phyloP scores from a whole-genome alignment of 1,284 basidiomycete species.

The Rhodotorula sp. region DNA sequence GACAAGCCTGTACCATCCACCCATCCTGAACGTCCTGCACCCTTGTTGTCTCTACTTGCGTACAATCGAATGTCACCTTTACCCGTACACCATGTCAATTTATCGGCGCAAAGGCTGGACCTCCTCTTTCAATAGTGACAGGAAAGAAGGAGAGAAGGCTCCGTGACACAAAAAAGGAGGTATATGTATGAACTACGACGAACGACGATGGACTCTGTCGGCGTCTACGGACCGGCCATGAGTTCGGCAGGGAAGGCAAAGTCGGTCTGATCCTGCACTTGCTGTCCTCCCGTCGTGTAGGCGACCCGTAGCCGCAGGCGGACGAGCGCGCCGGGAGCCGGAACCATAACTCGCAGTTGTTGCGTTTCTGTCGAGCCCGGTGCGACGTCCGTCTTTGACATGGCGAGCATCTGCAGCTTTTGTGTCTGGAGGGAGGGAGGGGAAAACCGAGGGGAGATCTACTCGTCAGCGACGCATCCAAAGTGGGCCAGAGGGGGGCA shows the following conservation, averaged over 20 bases:
- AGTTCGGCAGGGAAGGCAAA: conserved; percentile 78
- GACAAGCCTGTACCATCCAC: not conserved
- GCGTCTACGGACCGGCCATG: conserved; percentile 22
- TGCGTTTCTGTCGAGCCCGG: conserved; percentile 86
- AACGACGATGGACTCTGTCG: not conserved
- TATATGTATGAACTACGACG: no score
- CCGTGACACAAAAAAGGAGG: no score
- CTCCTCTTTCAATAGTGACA: not conserved
- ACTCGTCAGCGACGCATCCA: not conserved
- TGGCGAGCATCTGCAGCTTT: conserved; percentile 96
- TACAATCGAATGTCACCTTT: not conserved
- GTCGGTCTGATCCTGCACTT: conserved; percentile 88
- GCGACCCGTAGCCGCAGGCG: conserved; percentile 82
- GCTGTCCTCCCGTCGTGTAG: conserved; percentile 66
- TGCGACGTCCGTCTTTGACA: conserved; percentile 77
- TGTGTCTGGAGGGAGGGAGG: conserved; percentile 65
- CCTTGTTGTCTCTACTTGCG: no score
- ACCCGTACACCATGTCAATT: not conserved
- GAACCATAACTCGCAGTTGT: conserved; percentile 80
- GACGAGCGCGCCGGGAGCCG: conserved; percentile 75
- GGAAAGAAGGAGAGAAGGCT: no score
- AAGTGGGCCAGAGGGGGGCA: not conserved
- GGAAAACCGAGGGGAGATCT: no score
- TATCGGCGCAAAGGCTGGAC: not conserved
- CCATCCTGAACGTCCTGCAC: no score